Conservation (phyloP, 495 filamentous ascomycete genomes). For the Tuber umbilicatum region DNA sequence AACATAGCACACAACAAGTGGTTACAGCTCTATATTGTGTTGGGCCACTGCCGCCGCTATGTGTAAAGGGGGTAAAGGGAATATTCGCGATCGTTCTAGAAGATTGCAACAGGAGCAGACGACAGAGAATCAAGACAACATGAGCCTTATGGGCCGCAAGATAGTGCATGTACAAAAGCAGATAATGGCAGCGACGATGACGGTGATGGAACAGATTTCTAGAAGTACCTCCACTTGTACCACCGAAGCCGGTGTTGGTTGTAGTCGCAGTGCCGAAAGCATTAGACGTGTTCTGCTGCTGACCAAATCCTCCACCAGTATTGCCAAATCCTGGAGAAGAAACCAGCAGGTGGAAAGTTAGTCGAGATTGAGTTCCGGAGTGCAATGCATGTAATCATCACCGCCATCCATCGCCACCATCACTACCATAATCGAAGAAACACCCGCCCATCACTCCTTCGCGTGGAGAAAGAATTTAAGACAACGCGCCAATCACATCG, state of each 20-base stretch:
- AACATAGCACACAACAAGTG: conserved; percentile 22
- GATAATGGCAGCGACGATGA: conserved; percentile 35
- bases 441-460: conserved; percentile 9
- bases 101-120: conserved; percentile 26
- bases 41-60: conserved; percentile 9
- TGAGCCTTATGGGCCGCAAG: conserved; percentile 20
- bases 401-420: conserved; percentile 29
- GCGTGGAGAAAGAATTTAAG: conserved; percentile 7
- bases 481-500: conserved; percentile 33
- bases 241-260: conserved; percentile 37
- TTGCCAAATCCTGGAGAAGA: conserved; percentile 41
- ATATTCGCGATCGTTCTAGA: conserved; percentile 17
- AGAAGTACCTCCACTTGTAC: conserved; percentile 40
- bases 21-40: conserved; percentile 25
- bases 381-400: conserved; percentile 19
- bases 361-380: conserved; percentile 33
- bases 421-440: conserved; percentile 14
- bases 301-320: conserved; percentile 40
- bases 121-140: conserved; percentile 15
- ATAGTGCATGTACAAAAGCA: conserved; percentile 25
- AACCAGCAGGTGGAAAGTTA: conserved; percentile 34
- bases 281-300: conserved; percentile 33
- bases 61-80: conserved; percentile 7
- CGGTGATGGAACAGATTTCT: conserved; percentile 39
- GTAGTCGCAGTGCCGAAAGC: conserved; percentile 36